Evolutionary conservation across 163 green algal genomes (phyloP).

Genomic region (Chlamydomonas reinhardtii): DNA sequence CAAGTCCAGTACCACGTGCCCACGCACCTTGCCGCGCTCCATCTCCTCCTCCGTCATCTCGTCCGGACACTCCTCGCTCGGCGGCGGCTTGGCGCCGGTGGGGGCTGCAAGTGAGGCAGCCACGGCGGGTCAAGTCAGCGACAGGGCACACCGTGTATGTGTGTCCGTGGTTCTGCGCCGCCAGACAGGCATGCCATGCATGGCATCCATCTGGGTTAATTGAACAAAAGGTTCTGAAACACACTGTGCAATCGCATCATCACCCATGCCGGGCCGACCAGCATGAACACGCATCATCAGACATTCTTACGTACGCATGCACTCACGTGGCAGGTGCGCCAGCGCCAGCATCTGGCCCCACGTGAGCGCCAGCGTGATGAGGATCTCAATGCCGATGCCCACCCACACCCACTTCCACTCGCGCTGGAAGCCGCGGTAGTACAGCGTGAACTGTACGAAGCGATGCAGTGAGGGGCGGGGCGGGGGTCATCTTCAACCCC

Average conservation of each 20-base stretch:
- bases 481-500: no score
- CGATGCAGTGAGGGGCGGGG: no score
- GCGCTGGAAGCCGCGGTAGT: conserved; percentile 5
- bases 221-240: no score
- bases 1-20: no score
- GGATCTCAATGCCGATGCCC: conserved; percentile 19
- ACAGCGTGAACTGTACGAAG: conserved; percentile 1
- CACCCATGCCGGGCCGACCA: no score
- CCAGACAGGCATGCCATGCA: no score
- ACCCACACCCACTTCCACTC: conserved; percentile 42
- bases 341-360: conserved; percentile 1
- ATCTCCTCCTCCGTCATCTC: background rate
- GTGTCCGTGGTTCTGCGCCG: no score
- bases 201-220: no score
- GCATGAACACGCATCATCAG: no score
- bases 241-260: no score
- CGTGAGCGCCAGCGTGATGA: conserved; percentile 1
- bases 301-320: no score
- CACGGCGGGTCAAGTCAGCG: background rate
- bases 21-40: background rate
- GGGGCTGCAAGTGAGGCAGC: background rate
- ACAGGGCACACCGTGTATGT: no score
- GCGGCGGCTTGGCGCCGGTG: background rate
- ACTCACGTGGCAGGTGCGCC: conserved; percentile 5
- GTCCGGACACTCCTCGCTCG: background rate